Base-by-base conservation (phyloP, 495 filamentous ascomycete genomes). In the Podospora anserina region DNA sequence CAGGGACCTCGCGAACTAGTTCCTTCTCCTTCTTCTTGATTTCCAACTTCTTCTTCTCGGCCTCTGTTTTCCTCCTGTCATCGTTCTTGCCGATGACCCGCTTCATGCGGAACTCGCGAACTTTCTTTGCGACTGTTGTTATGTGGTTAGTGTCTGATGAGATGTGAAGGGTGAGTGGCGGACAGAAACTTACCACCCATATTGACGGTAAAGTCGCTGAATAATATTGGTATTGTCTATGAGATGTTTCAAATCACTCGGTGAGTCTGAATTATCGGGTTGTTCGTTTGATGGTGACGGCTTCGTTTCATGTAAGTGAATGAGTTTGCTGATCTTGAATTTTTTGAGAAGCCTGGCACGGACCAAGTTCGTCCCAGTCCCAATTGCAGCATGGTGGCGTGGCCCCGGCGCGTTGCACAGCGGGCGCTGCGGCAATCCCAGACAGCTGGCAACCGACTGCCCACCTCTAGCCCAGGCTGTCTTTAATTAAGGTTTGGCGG, bases 1-100 rank as follows among this genome's bases (percentile, higher is more conserved):
- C 86, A 92, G 30, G 30, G 7, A 32, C 86, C 80, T 92, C 89
- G 53, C 90, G 89, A 13, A 91, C 81, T 39, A 88, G 75, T 44
- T 88, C 84, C 62, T 75, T 67, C 80, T 80, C 67, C 88, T 88
- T 75, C 73, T 88, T 88, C 74, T 88, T 87, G 72, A 83, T 80
- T 65, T 80, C 83, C 67, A 82, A 78, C 44, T 64, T 76, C 68
- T 88, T 73, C 70, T 87, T 88, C 71, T 88, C 85, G 70, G 84
- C 77, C 56, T 89, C 88, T 39, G 79, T 78, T 71, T 88, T 88
- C 66, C 88, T 75, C 19, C 88, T 82, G 23, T 88, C 83, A 75
- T 91, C 89, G 30, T 81, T 83, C 63, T 87, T 83, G 60, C 86
- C 88, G 75, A 87, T 88, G 62, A 88, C 76, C 66, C 86, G 82